These are phyloP conservation scores for Aspergillus tamarii DNA, from an alignment of 2,329 filamentous ascomycete species.

Conservation along the genomic window DNA sequence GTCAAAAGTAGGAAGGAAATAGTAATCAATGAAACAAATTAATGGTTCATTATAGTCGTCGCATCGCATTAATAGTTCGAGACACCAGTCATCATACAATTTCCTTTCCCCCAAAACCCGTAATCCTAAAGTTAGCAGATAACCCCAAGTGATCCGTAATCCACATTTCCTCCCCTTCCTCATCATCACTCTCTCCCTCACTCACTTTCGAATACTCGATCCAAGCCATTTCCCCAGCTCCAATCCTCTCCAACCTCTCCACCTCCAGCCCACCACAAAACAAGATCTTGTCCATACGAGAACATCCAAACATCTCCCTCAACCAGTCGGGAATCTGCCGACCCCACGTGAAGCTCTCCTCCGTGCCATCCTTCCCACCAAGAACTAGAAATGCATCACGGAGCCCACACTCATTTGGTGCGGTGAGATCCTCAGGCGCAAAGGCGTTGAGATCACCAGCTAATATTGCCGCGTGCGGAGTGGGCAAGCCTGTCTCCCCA, in stretches of 20 bases:
- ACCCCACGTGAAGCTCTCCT: conserved; percentile 61
- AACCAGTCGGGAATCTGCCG: conserved; percentile 52
- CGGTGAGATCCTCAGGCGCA: conserved; percentile 54
- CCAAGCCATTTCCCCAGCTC: conserved; percentile 49
- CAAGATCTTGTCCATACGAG: conserved; percentile 60
- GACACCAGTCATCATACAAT: no score
- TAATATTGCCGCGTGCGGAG: conserved; percentile 48
- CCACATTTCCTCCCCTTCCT: conserved; percentile 49
- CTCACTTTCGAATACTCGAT: conserved; percentile 38
- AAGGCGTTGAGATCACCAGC: conserved; percentile 64
- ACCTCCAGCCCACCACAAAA: conserved; percentile 44
- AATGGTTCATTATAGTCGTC: no score
- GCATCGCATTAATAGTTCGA: no score
- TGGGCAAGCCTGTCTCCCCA: conserved; percentile 19
- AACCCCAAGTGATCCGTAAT: conserved; percentile 57
- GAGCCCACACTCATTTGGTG: conserved; percentile 54
- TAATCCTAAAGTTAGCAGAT: conserved; percentile 32
- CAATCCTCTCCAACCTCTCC: conserved; percentile 52
- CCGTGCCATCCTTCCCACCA: conserved; percentile 55
- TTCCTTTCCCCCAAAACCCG: not conserved
- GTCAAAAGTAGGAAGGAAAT: not conserved
- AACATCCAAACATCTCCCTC: conserved; percentile 52
- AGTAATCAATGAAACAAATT: not conserved
- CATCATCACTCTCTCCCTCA: conserved; percentile 40
- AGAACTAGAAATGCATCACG: conserved; percentile 57